These are phyloP conservation scores for Vigna reflexopilosa DNA, from an alignment of 306 rosid genomes.

Conservation along the genomic window DNA sequence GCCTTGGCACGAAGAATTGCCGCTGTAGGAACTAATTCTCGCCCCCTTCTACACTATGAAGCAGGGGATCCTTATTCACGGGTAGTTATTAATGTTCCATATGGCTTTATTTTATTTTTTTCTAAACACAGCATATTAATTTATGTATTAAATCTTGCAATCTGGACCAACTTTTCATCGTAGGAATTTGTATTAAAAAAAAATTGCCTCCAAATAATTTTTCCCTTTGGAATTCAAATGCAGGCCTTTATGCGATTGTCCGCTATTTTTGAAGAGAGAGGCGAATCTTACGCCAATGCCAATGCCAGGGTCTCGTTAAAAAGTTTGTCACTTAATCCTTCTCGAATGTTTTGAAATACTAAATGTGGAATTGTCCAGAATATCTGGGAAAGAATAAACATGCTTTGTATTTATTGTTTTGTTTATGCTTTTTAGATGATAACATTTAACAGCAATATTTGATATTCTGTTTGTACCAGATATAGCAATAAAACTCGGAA, in stretches of 20 bases:
- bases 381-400: slow-evolving; percentile 21
- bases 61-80: slow-evolving; percentile 79
- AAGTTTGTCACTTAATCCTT: slow-evolving; percentile 58
- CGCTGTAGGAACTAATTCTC: slow-evolving; percentile 85
- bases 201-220: slow-evolving; percentile 27
- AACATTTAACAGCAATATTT: slow-evolving; percentile 22
- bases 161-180: neutral
- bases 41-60: slow-evolving; percentile 87
- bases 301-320: slow-evolving; percentile 80
- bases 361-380: slow-evolving; percentile 7
- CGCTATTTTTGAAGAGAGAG: slow-evolving; percentile 77
- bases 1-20: slow-evolving; percentile 93
- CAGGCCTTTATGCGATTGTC: slow-evolving; percentile 82
- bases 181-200: slow-evolving; percentile 16
- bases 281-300: slow-evolving; percentile 83
- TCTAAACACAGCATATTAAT: neutral
- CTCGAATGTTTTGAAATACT: slow-evolving; percentile 14
- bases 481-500: slow-evolving; percentile 75
- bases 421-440: slow-evolving; percentile 25
- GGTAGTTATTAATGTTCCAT: slow-evolving; percentile 54
- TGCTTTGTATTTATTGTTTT: slow-evolving; percentile 10
- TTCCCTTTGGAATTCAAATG: slow-evolving; percentile 41
- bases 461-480: slow-evolving; percentile 57
- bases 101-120: slow-evolving; percentile 15
- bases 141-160: slow-evolving; percentile 6